Evolutionary conservation across 306 rosid species (phyloP).

Genomic region (Glycine soja): DNA sequence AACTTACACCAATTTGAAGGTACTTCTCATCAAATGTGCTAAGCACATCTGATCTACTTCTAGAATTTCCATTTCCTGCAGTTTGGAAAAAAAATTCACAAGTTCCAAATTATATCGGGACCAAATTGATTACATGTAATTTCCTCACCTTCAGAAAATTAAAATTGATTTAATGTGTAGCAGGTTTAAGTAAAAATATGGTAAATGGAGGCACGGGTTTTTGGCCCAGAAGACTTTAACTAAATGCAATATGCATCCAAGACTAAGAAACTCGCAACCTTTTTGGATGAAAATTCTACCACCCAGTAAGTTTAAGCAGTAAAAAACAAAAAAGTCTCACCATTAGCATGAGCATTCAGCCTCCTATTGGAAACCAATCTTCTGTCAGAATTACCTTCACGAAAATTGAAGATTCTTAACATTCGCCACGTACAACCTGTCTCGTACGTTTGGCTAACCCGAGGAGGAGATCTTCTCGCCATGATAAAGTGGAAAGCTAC

Average conservation of each 20-base stretch:
- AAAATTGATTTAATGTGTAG: neutral
- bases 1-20: slow-evolving; percentile 62
- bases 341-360: slow-evolving; percentile 45
- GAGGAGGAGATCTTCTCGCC: slow-evolving; percentile 66
- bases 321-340: slow-evolving; percentile 42
- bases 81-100: slow-evolving; percentile 20
- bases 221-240: neutral
- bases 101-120: neutral
- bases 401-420: slow-evolving; percentile 62
- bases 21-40: slow-evolving; percentile 48
- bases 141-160: neutral
- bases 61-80: slow-evolving; percentile 56
- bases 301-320: no score
- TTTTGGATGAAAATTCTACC: no score
- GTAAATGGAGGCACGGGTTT: neutral
- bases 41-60: slow-evolving; percentile 45
- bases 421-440: slow-evolving; percentile 65
- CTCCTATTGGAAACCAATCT: slow-evolving; percentile 53
- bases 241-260: no score
- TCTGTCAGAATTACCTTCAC: slow-evolving; percentile 53
- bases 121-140: neutral
- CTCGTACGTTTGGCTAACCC: slow-evolving; percentile 56
- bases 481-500: slow-evolving; percentile 44
- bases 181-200: neutral
- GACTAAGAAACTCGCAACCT: no score